Conservation (phyloP, 306 rosid species). For the Begonia peltatifolia region DNA sequence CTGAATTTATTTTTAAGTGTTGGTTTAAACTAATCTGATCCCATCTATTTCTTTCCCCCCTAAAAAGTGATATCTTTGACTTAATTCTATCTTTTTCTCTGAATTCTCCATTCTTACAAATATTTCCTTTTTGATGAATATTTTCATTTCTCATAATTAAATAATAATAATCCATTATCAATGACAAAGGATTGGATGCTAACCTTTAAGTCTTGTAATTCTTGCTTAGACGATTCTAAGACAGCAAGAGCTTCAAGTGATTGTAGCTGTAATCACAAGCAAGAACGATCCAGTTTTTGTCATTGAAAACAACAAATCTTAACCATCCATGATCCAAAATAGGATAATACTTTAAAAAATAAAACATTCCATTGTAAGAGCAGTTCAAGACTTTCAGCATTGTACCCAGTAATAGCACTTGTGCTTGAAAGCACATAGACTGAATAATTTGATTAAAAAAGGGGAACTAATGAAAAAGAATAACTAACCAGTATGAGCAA, state of each 20-base stretch:
- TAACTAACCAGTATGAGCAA: constrained; percentile 57
- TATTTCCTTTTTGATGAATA: too few relatives aligned
- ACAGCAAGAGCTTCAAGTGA: constrained; percentile 50
- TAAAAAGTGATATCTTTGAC: too few relatives aligned
- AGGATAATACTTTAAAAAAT: too few relatives aligned
- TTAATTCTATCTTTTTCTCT: too few relatives aligned
- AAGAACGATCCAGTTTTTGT: not conserved
- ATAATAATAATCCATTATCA: not conserved
- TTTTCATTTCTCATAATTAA: not conserved
- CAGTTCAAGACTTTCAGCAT: not conserved
- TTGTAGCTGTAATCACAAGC: constrained; percentile 42
- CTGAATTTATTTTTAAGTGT: too few relatives aligned
- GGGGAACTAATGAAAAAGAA: not conserved
- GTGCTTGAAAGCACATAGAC: not conserved
- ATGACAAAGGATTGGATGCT: constrained; percentile 10
- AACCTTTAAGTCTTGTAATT: constrained; percentile 38
- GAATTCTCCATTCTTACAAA: too few relatives aligned
- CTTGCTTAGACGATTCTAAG: constrained; percentile 44
- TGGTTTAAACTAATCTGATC: not conserved
- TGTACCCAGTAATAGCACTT: not conserved
- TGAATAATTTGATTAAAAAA: not conserved
- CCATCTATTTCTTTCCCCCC: not conserved
- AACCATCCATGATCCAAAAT: too few relatives aligned
- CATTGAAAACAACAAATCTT: too few relatives aligned
- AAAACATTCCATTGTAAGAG: too few relatives aligned